Evolutionary conservation across 495 filamentous ascomycete species (phyloP).

Genomic region (Xylaria sp.): DNA sequence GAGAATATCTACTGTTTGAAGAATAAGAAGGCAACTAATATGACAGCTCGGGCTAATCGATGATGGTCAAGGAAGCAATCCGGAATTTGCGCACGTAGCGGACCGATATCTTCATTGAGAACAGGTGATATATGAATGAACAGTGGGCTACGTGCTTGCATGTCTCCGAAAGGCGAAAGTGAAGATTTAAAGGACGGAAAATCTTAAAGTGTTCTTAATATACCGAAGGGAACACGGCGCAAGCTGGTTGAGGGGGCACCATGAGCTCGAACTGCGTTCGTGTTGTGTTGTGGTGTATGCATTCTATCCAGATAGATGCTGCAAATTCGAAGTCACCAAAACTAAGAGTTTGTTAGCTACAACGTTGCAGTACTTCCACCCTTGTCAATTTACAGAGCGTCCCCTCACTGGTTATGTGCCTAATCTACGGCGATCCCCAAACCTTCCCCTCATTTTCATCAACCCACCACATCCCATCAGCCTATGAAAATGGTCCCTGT

Average conservation of each 20-base stretch:
- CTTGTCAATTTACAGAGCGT: not conserved
- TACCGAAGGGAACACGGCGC: not conserved
- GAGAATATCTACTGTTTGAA: not conserved
- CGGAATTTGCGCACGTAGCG: not conserved
- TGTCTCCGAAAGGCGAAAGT: not conserved
- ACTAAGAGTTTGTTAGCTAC: conserved; percentile 8
- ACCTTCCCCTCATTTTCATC: conserved; percentile 17
- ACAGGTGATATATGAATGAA: not conserved
- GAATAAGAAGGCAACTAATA: not conserved
- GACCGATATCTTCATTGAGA: not conserved
- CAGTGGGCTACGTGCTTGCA: not conserved
- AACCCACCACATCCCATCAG: conserved; percentile 18
- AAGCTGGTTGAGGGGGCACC: not conserved
- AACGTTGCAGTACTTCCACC: conserved; percentile 20
- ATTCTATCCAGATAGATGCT: not conserved
- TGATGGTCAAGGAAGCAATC: not conserved
- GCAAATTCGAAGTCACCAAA: not conserved
- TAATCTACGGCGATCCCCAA: not conserved
- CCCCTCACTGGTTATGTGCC: not conserved
- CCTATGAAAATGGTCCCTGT: conserved; percentile 21
- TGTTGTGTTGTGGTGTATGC: not conserved
- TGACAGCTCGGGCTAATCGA: not conserved
- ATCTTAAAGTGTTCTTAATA: too few relatives aligned
- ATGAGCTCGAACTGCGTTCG: not conserved
- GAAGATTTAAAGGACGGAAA: too few relatives aligned